A percentile compares a stretch with the other conserved stretches of the same genome.
Evolutionary conservation across 148 eudicot genomes (phyloP).

Genomic region (Beta vulgaris): DNA sequence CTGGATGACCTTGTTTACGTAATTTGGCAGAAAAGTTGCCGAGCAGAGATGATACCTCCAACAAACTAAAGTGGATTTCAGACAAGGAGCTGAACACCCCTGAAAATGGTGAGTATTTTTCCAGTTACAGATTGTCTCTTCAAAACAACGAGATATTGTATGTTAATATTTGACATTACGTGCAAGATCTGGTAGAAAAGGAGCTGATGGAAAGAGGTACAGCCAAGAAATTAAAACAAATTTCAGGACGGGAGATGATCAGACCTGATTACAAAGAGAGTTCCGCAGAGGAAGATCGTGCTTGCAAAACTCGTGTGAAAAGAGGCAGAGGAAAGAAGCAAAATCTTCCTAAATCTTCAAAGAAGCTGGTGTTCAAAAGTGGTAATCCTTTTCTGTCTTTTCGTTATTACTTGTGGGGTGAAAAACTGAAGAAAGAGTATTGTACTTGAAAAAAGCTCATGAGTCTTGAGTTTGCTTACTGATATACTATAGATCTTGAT

Average conservation of each 20-base stretch:
- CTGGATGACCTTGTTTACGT: background rate
- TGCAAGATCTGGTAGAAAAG: background rate
- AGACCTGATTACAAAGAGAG: background rate
- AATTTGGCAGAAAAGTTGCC: background rate
- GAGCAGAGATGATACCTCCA: background rate
- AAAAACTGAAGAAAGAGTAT: background rate
- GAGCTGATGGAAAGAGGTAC: background rate
- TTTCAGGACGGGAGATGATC: background rate
- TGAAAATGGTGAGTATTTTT: background rate
- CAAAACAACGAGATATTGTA: background rate
- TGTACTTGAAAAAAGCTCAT: background rate
- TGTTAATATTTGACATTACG: background rate
- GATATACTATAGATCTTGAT: background rate
- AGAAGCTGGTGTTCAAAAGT: background rate
- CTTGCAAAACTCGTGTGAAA: slow-evolving; percentile 6
- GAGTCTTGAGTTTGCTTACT: background rate
- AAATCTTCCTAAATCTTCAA: slow-evolving; percentile 3
- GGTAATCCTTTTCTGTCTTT: slow-evolving; percentile 7
- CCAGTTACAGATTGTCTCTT: background rate
- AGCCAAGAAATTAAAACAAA: background rate
- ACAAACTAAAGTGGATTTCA: background rate
- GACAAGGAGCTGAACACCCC: background rate
- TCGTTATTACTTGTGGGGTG: background rate
- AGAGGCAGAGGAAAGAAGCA: slow-evolving; percentile 11
- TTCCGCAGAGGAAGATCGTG: background rate